phyloP scores from a whole-genome alignment of 176 grass and related monocot genomes.

The Eleusine indica region DNA sequence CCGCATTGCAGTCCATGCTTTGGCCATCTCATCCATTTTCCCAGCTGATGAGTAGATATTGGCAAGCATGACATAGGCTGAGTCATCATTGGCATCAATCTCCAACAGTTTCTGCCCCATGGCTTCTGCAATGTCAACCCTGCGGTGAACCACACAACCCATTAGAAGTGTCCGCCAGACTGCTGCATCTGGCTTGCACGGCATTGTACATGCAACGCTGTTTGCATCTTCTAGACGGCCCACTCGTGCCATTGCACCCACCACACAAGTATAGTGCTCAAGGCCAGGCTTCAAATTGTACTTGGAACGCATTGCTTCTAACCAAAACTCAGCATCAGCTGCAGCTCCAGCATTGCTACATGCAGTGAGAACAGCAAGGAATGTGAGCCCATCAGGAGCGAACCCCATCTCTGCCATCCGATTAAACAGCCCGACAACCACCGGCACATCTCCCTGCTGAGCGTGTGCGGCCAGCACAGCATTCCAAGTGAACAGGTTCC shows the following conservation, averaged over 20 bases:
- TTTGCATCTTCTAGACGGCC: conserved; percentile 46
- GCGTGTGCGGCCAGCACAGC: conserved; percentile 40
- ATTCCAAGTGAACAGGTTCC: conserved; percentile 54
- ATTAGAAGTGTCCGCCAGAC: conserved; percentile 47
- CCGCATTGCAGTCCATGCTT: conserved; percentile 53
- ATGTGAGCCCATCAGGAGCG: conserved; percentile 38
- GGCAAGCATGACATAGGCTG: conserved; percentile 54
- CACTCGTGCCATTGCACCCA: conserved; percentile 49
- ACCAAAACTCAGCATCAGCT: conserved; percentile 31
- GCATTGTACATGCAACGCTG: conserved; percentile 36
- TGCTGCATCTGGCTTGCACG: conserved; percentile 49
- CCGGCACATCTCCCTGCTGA: conserved; percentile 37
- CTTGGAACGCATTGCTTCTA: conserved; percentile 42
- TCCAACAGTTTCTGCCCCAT: conserved; percentile 34
- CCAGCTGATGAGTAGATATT: conserved; percentile 47
- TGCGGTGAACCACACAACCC: conserved; percentile 46
- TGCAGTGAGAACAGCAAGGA: conserved; percentile 50
- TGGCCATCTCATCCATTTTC: conserved; percentile 41
- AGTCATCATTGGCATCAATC: conserved; percentile 47
- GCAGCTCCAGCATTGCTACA: conserved; percentile 54
- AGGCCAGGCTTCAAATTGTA: conserved; percentile 39
- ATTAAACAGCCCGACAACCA: conserved; percentile 15
- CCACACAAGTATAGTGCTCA: conserved; percentile 56
- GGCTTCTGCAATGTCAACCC: conserved; percentile 34
- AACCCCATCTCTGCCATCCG: conserved; percentile 33